A percentile compares a stretch with the other conserved stretches of the same genome.
These are phyloP conservation scores for Chaetomium cochliodes DNA, from an alignment of 495 filamentous ascomycete genomes.

Conservation along the genomic window DNA sequence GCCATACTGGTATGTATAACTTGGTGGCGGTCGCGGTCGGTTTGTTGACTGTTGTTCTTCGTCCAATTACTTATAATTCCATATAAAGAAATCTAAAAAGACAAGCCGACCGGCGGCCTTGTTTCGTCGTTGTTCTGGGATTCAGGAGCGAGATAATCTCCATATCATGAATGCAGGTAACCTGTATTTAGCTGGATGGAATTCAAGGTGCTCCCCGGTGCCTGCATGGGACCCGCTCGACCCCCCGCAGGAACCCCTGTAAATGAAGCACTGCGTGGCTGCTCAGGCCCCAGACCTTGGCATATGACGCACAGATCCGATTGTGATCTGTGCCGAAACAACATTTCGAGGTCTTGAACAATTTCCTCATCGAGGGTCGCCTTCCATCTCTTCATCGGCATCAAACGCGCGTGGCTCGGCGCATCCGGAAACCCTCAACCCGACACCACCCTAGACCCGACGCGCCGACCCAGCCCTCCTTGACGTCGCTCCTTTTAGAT, in stretches of 20 bases:
- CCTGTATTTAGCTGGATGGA: neutral
- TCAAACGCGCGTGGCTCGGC: slow-evolving; percentile 6
- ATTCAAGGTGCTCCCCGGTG: neutral
- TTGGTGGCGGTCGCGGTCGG: neutral
- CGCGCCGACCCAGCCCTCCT: neutral
- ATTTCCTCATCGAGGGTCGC: neutral
- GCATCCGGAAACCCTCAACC: slow-evolving; percentile 1
- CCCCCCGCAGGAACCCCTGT: too few relatives aligned
- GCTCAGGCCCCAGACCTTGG: slow-evolving; percentile 6
- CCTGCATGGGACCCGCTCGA: neutral
- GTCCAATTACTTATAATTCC: neutral
- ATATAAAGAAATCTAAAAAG: neutral
- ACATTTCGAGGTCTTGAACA: neutral
- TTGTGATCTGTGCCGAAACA: slow-evolving; percentile 15
- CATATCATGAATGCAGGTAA: neutral
- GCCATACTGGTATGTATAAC: slow-evolving; percentile 1
- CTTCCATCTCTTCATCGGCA: neutral
- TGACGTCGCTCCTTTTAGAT: neutral
- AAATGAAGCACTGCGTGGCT: neutral
- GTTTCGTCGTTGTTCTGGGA: neutral
- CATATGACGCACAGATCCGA: neutral
- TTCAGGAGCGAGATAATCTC: neutral
- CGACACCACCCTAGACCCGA: neutral
- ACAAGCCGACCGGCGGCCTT: neutral
- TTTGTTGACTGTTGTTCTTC: neutral